Evolutionary conservation across 2,329 filamentous ascomycete genomes (phyloP).

Genomic region (Chalara sp.): DNA sequence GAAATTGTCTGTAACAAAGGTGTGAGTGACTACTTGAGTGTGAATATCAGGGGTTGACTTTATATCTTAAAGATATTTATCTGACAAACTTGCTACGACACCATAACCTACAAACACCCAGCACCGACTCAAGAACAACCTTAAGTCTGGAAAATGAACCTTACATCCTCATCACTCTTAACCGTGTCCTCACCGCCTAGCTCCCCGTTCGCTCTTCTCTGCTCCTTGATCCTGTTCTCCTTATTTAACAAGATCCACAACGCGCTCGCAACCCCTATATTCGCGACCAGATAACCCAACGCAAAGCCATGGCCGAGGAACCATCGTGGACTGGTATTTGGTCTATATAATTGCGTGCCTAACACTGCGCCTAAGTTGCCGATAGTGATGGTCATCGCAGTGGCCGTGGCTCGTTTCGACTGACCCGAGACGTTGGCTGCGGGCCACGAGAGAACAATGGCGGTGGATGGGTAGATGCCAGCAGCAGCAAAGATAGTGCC

Average conservation of each 20-base stretch:
- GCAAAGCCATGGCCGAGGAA: constrained; percentile 62
- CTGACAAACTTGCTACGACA: too few relatives aligned
- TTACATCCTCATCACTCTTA: constrained; percentile 52
- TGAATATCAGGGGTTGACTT: too few relatives aligned
- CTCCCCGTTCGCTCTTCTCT: constrained; percentile 39
- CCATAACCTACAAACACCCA: too few relatives aligned
- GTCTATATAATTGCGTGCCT: constrained; percentile 63
- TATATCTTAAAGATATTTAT: too few relatives aligned
- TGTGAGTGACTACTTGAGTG: too few relatives aligned
- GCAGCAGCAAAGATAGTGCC: constrained; percentile 58
- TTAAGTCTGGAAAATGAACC: constrained; percentile 54
- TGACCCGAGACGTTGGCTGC: constrained; percentile 67
- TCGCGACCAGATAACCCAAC: constrained; percentile 54
- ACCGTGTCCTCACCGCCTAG: constrained; percentile 44
- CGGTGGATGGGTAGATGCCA: constrained; percentile 60
- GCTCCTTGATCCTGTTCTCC: constrained; percentile 50
- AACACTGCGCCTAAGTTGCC: constrained; percentile 63
- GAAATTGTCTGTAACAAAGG: too few relatives aligned
- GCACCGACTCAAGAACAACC: background rate
- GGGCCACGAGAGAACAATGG: constrained; percentile 61
- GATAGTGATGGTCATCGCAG: constrained; percentile 66
- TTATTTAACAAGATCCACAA: constrained; percentile 47
- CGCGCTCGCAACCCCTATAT: constrained; percentile 44
- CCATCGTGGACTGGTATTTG: constrained; percentile 53
- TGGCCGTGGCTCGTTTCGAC: constrained; percentile 62